phyloP scores from a whole-genome alignment of 257 asterid species.

The Lantana camara region DNA sequence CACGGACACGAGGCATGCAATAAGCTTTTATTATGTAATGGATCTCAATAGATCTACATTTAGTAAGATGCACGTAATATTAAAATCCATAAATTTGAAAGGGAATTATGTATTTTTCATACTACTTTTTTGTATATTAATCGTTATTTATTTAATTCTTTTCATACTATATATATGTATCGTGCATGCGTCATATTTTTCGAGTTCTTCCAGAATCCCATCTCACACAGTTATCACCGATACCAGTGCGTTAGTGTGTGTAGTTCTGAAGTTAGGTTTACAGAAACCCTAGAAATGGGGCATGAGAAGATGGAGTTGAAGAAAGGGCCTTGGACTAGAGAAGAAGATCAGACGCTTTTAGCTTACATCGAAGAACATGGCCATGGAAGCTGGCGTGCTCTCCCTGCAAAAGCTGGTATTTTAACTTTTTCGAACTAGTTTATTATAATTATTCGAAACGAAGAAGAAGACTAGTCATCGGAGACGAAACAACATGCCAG shows the following conservation, averaged over 20 bases:
- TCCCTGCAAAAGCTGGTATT: slow-evolving; percentile 58
- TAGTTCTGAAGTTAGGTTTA: too few relatives aligned
- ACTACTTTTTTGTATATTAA: slow-evolving; percentile 14
- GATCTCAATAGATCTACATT: neutral
- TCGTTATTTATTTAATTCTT: slow-evolving; percentile 23
- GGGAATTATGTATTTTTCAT: too few relatives aligned
- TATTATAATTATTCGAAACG: too few relatives aligned
- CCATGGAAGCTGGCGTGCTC: slow-evolving; percentile 64
- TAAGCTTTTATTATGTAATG: slow-evolving; percentile 14
- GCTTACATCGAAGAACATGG: slow-evolving; percentile 51
- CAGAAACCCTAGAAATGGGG: slow-evolving; percentile 37
- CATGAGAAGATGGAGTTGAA: slow-evolving; percentile 47
- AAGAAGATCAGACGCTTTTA: slow-evolving; percentile 57
- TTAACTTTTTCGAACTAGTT: neutral
- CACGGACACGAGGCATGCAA: slow-evolving; percentile 23
- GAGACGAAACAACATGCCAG: too few relatives aligned
- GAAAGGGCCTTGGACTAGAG: slow-evolving; percentile 71
- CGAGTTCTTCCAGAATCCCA: neutral
- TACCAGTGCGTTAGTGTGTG: too few relatives aligned
- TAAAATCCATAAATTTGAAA: slow-evolving; percentile 1
- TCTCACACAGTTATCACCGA: neutral
- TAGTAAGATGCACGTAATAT: slow-evolving; percentile 14
- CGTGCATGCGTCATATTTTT: too few relatives aligned
- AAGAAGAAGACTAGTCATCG: too few relatives aligned
- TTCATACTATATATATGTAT: neutral